A percentile compares a stretch with the other conserved stretches of the same genome.
phyloP scores from a whole-genome alignment of 2,329 filamentous ascomycete species.

The Penicillium occitanis region DNA sequence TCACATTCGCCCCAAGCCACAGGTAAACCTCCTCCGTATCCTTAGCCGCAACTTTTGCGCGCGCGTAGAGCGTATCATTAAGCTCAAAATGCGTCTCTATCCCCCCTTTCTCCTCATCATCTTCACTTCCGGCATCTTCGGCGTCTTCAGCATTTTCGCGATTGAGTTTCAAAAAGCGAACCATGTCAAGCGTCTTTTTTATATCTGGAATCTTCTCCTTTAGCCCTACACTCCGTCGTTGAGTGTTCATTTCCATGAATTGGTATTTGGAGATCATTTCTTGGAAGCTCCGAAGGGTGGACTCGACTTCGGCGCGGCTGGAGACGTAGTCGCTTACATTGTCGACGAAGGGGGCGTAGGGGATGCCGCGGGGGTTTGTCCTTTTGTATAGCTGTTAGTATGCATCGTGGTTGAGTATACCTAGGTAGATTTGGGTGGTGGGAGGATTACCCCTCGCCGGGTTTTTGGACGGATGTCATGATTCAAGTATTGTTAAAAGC shows the following conservation, averaged over 20 bases:
- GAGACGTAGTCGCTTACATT: constrained; percentile 50
- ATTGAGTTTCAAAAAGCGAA: constrained; percentile 76
- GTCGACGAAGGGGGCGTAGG: constrained; percentile 49
- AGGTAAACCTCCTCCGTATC: constrained; percentile 77
- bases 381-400: constrained; percentile 23
- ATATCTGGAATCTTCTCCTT: constrained; percentile 98
- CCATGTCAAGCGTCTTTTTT: constrained; percentile 89
- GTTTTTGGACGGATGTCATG: constrained; percentile 28
- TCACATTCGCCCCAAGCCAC: constrained; percentile 98
- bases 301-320: constrained; percentile 46
- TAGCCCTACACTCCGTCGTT: constrained; percentile 75
- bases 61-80: constrained; percentile 92
- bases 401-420: not conserved
- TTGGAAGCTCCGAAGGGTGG: constrained; percentile 48
- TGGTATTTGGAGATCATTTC: constrained; percentile 82
- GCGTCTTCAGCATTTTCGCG: constrained; percentile 27
- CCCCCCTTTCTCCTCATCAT: not conserved
- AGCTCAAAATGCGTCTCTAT: constrained; percentile 94
- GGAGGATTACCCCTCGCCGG: constrained; percentile 19
- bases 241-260: constrained; percentile 96
- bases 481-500: constrained; percentile 5
- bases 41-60: constrained; percentile 75
- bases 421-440: not conserved
- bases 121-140: not conserved
- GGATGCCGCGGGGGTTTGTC: constrained; percentile 50